Evolutionary conservation across 257 asterid species (phyloP).

Genomic region (Voacanga thouarsii): DNA sequence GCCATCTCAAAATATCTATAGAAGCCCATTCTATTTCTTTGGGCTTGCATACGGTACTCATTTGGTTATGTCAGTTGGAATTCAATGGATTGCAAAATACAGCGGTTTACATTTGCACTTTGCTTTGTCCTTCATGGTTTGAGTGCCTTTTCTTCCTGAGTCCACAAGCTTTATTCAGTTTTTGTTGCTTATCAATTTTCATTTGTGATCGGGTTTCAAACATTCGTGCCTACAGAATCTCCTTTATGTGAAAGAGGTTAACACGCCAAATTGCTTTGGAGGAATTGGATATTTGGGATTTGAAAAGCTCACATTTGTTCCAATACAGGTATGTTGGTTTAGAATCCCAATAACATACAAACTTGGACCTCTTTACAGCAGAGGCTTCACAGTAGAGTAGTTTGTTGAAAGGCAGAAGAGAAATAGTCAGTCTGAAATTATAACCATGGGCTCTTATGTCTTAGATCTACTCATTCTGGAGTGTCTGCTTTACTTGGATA

Average conservation of each 20-base stretch:
- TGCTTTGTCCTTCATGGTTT: background rate
- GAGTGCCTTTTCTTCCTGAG: background rate
- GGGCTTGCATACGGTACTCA: background rate
- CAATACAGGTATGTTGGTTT: slow-evolving; percentile 70
- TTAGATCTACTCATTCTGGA: background rate
- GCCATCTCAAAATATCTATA: background rate
- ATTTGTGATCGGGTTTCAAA: slow-evolving; percentile 13
- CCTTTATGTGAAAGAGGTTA: slow-evolving; percentile 64
- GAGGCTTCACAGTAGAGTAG: background rate
- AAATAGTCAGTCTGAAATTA: background rate
- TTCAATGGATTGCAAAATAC: background rate
- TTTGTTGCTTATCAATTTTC: slow-evolving; percentile 1
- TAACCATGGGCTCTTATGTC: background rate
- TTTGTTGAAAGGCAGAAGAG: background rate
- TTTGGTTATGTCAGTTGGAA: background rate
- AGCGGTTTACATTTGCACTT: background rate
- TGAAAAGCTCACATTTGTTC: slow-evolving; percentile 89
- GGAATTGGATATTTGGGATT: slow-evolving; percentile 84
- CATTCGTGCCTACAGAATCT: slow-evolving; percentile 66
- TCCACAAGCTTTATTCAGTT: background rate
- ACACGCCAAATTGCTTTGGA: slow-evolving; percentile 86
- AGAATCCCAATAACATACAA: background rate
- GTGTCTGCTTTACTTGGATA: background rate
- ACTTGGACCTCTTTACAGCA: background rate
- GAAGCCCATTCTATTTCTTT: slow-evolving; percentile 3